phyloP scores from a whole-genome alignment of 2,329 filamentous ascomycete species.

The Sarocladium strictum region DNA sequence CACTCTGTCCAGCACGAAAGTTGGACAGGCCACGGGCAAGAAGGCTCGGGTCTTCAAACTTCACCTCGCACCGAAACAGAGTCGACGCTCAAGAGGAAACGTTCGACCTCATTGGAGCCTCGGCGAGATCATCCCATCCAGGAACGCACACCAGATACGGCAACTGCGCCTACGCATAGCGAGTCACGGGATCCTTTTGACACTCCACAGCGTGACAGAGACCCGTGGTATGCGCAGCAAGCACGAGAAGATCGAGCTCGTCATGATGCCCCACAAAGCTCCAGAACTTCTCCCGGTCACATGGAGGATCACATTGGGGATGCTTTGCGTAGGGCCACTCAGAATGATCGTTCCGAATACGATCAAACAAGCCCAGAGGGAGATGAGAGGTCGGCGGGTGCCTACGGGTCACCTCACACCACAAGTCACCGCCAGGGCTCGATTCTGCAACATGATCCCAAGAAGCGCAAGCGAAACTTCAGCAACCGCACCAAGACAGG shows the following conservation, averaged over 20 bases:
- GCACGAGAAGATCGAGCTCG: constrained; percentile 40
- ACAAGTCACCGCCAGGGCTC: constrained; percentile 43
- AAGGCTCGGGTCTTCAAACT: constrained; percentile 29
- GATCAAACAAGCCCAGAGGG: constrained; percentile 48
- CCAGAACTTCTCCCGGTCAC: constrained; percentile 39
- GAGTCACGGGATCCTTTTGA: constrained; percentile 37
- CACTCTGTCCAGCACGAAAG: constrained; percentile 30
- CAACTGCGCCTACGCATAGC: constrained; percentile 22
- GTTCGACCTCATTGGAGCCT: constrained; percentile 56
- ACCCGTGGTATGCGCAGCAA: constrained; percentile 44
- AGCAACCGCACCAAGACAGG: constrained; percentile 95
- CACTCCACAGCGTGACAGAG: constrained; percentile 39
- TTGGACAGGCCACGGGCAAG: constrained; percentile 21
- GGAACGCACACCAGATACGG: constrained; percentile 28
- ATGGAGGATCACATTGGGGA: constrained; percentile 45
- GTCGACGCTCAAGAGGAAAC: constrained; percentile 58
- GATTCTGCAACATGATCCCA: constrained; percentile 52
- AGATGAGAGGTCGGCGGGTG: constrained; percentile 35
- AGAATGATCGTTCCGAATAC: constrained; percentile 44
- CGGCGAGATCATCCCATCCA: constrained; percentile 29
- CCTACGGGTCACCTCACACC: constrained; percentile 32
- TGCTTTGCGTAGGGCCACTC: constrained; percentile 36
- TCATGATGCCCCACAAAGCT: constrained; percentile 41
- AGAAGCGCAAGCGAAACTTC: constrained; percentile 74
- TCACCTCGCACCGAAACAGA: constrained; percentile 26